Base-by-base conservation (phyloP, 164 flowering plant genomes). In the Berberis thunbergii region DNA sequence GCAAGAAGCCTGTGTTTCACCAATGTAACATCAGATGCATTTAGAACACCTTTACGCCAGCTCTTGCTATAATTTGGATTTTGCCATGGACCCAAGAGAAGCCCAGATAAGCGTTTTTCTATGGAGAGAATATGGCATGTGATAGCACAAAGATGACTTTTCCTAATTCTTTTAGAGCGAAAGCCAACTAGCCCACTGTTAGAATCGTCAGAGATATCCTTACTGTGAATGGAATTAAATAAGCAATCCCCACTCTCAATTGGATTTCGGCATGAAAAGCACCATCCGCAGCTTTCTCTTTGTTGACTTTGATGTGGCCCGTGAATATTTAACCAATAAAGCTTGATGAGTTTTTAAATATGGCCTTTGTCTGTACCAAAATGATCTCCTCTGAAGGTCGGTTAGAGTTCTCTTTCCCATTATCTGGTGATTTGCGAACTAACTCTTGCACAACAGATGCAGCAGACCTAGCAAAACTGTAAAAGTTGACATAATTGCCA, bases 251-350 rank as follows among this genome's bases (percentile, higher is more conserved):
- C 62, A 43, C 74, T 77, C 39, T 77, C 91, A 59, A 67, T 71
- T 11, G 87, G 69, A 73, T n/a, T 64, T 79, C 77, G 77, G 76
- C 99, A 95, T 43, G 79, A 72, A 74, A 81, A 77, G 77, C 99
- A 95, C 99, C 99, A 95, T 9, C 97, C 97, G 75, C 99, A 95
- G 45, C 79, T 86, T 78, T 95, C 99, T 68, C 75, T 88, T 67
- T 49, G 63, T 2, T 67, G 75, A 67, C 77, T 78, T 43, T 43
- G 61, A 62, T 64, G 63, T 48, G 66, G 46, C 39, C 70, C 68
- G 45, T 66, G 76, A 70, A 77, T 66, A 71, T 67, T 73, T 63
- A 81, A 69, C 97, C 94, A 88, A 72, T 66, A 70, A 86, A 87
- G 13, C 68, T 81, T 42, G 74, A 49, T 52, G 64, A 71, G 45